Evolutionary conservation across 495 filamentous ascomycete species (phyloP), one percentile per base, ranked within the genome.

Genomic region (Delitschia confertaspora): DNA sequence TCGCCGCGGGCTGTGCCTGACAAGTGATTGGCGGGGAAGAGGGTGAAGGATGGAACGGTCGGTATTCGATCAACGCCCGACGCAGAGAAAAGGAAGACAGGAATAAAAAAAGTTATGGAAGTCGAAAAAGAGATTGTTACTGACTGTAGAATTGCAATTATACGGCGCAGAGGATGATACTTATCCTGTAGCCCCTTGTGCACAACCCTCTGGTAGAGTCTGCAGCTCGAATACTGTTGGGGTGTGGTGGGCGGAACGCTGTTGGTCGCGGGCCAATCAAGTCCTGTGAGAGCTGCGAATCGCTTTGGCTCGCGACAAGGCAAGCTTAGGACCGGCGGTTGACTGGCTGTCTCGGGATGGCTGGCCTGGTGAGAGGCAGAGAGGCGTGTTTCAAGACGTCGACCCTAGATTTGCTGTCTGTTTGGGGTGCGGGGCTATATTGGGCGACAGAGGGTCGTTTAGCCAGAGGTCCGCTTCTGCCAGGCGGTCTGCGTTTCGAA

Each of bases 371-470:
- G 41, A 14, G 34, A 25, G 32, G 43, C 33, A 34, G 6, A 41
- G 24, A 46, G 29, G 49, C 34, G 42, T 49, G 53, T 56, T 56
- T 56, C 53, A 56, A 40, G 44, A 32, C 30, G 31, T 38, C 16
- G 17, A 29, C 38, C 33, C 36, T 13, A 47, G 37, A 51, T 31
- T 45, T 40, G 42, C 24, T 35, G 39, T 23, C 22, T 32, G 45
- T 39, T 38, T 32, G 16, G 45, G 45, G 49, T 54, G 45, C 38
- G 38, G 27, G 34, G 46, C 52, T 55, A 55, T 55, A 44, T 55
- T 38, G 32, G 46, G 14, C n/a, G n/a, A n/a, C n/a, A 8, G 11
- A 29, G 27, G 23, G 44, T 24, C 49, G 42, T 33, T 24, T 24
- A 41, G 49, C 51, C 51, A 50, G 48, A 5, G n/a, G 19, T 33